phyloP scores from a whole-genome alignment of 352 stramenopile genomes.

The Pythium aristosporum region DNA sequence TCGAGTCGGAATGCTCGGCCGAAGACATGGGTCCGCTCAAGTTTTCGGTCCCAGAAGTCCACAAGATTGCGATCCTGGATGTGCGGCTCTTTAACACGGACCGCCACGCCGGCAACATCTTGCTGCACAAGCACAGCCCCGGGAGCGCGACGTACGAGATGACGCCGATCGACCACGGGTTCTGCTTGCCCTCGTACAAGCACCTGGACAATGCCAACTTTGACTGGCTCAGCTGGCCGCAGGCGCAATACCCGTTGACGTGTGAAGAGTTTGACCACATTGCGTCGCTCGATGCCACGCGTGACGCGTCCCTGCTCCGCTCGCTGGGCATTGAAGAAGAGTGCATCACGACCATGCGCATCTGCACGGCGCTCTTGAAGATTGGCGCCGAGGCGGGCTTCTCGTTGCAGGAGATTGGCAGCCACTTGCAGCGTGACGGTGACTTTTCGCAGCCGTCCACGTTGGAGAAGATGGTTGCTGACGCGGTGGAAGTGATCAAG shows the following conservation, averaged over 20 bases:
- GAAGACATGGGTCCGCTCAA: conserved; percentile 89
- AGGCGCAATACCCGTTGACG: conserved; percentile 87
- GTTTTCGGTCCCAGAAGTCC: conserved; percentile 81
- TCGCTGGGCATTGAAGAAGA: conserved; percentile 78
- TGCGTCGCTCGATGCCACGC: conserved; percentile 51
- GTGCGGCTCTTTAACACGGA: conserved; percentile 89
- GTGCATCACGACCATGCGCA: conserved; percentile 77
- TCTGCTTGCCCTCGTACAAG: conserved; percentile 82
- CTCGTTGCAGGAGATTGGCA: conserved; percentile 85
- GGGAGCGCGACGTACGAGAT: conserved; percentile 77
- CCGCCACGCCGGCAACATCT: conserved; percentile 85
- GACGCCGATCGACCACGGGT: conserved; percentile 89
- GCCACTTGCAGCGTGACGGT: conserved; percentile 74
- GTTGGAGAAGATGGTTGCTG: conserved; percentile 67
- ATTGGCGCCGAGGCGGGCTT: conserved; percentile 74
- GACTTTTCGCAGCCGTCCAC: conserved; percentile 76
- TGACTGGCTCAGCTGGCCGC: conserved; percentile 87
- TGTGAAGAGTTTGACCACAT: conserved; percentile 76
- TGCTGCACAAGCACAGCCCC: conserved; percentile 43
- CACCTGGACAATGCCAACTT: conserved; percentile 80
- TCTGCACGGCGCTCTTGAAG: conserved; percentile 77
- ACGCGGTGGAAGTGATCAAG: conserved; percentile 35
- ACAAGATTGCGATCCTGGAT: conserved; percentile 89
- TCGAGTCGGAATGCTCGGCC: conserved; percentile 77
- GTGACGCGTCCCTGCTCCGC: conserved; percentile 62